Evolutionary conservation across 176 grass and related monocot genomes (phyloP).

Genomic region (Otatea glauca): DNA sequence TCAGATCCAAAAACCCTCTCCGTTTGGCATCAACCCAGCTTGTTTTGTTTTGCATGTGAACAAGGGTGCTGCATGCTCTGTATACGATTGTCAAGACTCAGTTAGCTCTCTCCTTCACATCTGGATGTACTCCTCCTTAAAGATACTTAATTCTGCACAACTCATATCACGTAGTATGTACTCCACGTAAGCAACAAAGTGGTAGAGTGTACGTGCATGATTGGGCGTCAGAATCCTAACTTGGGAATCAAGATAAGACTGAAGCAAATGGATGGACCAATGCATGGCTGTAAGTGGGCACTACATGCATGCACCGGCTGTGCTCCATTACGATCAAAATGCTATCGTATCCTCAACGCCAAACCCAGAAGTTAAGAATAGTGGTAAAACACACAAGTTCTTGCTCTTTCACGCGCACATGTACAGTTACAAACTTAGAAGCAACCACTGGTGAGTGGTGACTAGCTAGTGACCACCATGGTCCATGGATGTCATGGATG

Average conservation of each 20-base stretch:
- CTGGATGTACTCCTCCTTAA: background rate
- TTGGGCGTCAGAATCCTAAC: background rate
- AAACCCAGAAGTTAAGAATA: background rate
- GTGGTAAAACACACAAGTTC: background rate
- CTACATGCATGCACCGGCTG: background rate
- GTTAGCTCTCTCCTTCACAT: background rate
- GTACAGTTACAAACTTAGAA: background rate
- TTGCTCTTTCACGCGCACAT: constrained; percentile 16
- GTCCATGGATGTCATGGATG: background rate
- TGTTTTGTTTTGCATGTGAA: background rate
- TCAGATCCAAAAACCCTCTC: constrained; percentile 38
- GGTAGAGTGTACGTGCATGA: background rate
- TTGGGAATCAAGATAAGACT: background rate
- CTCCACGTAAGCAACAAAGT: background rate
- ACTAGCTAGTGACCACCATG: background rate
- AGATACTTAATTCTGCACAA: background rate
- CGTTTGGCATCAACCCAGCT: constrained; percentile 18
- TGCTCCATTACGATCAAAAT: background rate
- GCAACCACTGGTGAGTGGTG: background rate
- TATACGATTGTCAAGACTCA: background rate
- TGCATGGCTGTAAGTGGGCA: background rate
- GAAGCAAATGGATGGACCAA: background rate
- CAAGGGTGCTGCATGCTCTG: constrained; percentile 1
- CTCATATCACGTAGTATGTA: background rate
- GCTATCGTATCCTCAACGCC: background rate